Evolutionary conservation across 1,284 basidiomycete species (phyloP).

Genomic region (Leccinum griseonigrum): DNA sequence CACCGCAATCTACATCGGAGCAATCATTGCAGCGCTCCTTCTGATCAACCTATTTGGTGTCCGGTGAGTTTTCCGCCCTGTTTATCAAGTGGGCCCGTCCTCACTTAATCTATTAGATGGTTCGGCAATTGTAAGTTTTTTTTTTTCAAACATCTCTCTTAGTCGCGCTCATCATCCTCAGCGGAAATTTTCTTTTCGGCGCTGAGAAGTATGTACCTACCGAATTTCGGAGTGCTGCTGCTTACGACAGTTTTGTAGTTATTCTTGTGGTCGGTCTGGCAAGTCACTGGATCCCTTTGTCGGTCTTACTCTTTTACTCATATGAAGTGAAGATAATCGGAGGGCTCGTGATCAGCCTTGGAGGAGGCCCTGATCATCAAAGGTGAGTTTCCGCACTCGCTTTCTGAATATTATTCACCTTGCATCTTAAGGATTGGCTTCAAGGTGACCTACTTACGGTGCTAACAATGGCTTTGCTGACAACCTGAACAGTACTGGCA

Average conservation of each 20-base stretch:
- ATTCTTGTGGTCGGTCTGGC: slow-evolving; percentile 35
- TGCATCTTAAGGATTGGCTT: slow-evolving; percentile 37
- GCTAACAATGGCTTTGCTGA: not conserved
- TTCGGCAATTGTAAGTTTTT: slow-evolving; percentile 67
- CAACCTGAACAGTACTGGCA: slow-evolving; percentile 18
- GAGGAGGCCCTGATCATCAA: slow-evolving; percentile 51
- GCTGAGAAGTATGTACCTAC: slow-evolving; percentile 20
- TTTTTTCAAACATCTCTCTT: slow-evolving; percentile 1
- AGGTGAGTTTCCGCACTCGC: slow-evolving; percentile 42
- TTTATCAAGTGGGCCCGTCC: not conserved
- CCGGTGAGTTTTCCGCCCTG: slow-evolving; percentile 31
- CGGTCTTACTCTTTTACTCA: slow-evolving; percentile 51
- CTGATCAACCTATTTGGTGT: slow-evolving; percentile 79
- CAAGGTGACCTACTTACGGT: not conserved
- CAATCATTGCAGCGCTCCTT: slow-evolving; percentile 58
- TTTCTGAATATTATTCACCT: slow-evolving; percentile 51
- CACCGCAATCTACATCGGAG: slow-evolving; percentile 61
- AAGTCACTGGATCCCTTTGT: slow-evolving; percentile 39
- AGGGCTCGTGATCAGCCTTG: slow-evolving; percentile 56
- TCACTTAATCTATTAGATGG: slow-evolving; percentile 34
- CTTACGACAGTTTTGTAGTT: slow-evolving; percentile 1
- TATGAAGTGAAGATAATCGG: slow-evolving; percentile 55
- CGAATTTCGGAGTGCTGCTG: not conserved
- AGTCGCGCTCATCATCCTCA: slow-evolving; percentile 21
- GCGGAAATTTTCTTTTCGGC: slow-evolving; percentile 24